phyloP scores from a whole-genome alignment of 305 asterid genomes.

The Solanum hybrid region DNA sequence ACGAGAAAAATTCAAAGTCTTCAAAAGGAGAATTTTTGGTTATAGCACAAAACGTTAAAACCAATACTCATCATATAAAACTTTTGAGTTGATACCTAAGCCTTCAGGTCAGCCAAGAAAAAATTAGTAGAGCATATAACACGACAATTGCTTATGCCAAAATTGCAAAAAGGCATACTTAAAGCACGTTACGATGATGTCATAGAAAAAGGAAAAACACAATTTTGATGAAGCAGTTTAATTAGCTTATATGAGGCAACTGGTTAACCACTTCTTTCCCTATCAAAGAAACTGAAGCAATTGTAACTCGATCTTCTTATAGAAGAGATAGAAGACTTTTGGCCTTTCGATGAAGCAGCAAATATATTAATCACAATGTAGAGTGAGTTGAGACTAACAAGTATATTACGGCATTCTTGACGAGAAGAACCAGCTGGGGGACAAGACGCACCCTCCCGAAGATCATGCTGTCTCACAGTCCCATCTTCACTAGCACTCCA shows the following conservation, averaged over 20 bases:
- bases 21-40: neutral
- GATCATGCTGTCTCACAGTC: slow-evolving; percentile 93
- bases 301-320: neutral
- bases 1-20: neutral
- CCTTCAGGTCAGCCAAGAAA: neutral
- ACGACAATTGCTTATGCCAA: neutral
- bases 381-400: slow-evolving; percentile 47
- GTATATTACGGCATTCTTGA: slow-evolving; percentile 88
- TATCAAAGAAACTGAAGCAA: neutral
- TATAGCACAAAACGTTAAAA: neutral
- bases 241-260: neutral
- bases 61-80: neutral
- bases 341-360: neutral
- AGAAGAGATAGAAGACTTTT: neutral
- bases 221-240: neutral
- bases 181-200: neutral
- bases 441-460: slow-evolving; percentile 94
- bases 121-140: neutral
- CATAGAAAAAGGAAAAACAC: neutral
- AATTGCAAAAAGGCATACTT: neutral
- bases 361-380: neutral
- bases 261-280: neutral
- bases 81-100: neutral
- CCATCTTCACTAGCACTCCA: slow-evolving; percentile 99
- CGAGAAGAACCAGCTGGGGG: slow-evolving; percentile 91